These are phyloP conservation scores for Moesziomyces parantarcticus DNA, from an alignment of 1,284 basidiomycete species.

Conservation along the genomic window DNA sequence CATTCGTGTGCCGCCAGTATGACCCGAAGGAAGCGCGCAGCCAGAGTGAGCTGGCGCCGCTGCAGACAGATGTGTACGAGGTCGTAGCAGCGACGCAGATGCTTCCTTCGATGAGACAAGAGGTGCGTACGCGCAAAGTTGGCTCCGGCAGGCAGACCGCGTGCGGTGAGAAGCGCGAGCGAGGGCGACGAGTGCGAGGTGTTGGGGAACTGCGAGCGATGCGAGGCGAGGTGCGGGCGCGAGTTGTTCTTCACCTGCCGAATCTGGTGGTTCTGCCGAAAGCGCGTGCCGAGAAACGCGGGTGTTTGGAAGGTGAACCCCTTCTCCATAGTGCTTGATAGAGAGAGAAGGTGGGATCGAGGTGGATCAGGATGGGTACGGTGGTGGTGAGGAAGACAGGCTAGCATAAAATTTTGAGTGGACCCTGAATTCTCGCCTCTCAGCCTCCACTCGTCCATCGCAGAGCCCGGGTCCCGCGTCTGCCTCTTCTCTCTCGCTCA, in stretches of 20 bases:
- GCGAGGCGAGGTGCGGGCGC: slow-evolving; percentile 10
- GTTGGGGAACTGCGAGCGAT: slow-evolving; percentile 19
- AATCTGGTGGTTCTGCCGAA: slow-evolving; percentile 33
- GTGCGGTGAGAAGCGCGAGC: slow-evolving; percentile 9
- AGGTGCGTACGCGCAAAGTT: slow-evolving; percentile 12
- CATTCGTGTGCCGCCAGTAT: slow-evolving; percentile 34
- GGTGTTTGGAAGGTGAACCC: slow-evolving; percentile 11
- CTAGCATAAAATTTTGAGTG: no score
- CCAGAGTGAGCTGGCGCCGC: slow-evolving; percentile 9
- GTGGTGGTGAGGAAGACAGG: no score
- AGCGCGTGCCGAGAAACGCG: slow-evolving; percentile 16
- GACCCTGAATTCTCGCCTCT: no score
- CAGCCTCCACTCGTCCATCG: no score
- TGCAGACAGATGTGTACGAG: slow-evolving; percentile 19
- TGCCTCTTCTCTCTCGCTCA: no score
- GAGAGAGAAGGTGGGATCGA: no score
- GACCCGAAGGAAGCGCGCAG: slow-evolving; percentile 16
- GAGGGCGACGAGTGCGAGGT: slow-evolving; percentile 23
- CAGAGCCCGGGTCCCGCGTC: no score
- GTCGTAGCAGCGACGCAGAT: slow-evolving; percentile 31
- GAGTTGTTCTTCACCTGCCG: slow-evolving; percentile 35
- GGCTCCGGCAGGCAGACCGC: not conserved
- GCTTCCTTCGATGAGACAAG: slow-evolving; percentile 13
- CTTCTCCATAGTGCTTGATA: slow-evolving; percentile 16
- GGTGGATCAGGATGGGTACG: no score